These are phyloP conservation scores for Globomyces pollinis-pini DNA, from an alignment of 192 early-diverging fungal species.

Conservation along the genomic window DNA sequence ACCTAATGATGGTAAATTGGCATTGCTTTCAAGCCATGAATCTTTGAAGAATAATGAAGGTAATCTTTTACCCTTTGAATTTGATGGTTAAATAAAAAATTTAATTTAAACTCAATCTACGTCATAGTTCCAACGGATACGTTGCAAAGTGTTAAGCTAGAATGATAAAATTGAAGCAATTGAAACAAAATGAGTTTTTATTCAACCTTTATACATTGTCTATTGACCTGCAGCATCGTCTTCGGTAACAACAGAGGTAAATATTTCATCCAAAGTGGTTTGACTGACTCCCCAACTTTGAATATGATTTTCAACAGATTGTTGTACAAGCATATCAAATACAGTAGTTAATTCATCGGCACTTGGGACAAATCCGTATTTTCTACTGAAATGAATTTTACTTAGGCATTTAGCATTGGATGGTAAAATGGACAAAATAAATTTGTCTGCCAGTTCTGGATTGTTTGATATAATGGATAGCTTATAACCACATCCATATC, in stretches of 20 bases:
- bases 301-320: constrained; percentile 45
- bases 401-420: constrained; percentile 26
- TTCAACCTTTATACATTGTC: too few species aligned
- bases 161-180: too few species aligned
- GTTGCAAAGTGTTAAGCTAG: too few species aligned
- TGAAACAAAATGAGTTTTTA: too few species aligned
- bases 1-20: background rate
- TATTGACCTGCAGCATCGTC: constrained; percentile 5
- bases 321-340: constrained; percentile 55
- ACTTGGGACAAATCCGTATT: constrained; percentile 50
- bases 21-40: too few species aligned
- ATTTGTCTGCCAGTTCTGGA: constrained; percentile 27
- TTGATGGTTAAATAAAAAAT: too few species aligned
- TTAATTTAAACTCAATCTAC: too few species aligned
- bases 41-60: too few species aligned
- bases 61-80: too few species aligned
- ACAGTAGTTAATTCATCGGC: constrained; percentile 41
- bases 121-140: too few species aligned
- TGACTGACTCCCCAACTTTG: constrained; percentile 65
- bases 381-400: constrained; percentile 40
- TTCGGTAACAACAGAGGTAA: constrained; percentile 41
- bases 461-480: constrained; percentile 17
- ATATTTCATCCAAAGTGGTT: constrained; percentile 65
- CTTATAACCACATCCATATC: constrained; percentile 58
- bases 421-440: constrained; percentile 43